These are phyloP conservation scores for Sphaerulina musiva DNA, from an alignment of 2,329 filamentous ascomycete species.

Conservation along the genomic window DNA sequence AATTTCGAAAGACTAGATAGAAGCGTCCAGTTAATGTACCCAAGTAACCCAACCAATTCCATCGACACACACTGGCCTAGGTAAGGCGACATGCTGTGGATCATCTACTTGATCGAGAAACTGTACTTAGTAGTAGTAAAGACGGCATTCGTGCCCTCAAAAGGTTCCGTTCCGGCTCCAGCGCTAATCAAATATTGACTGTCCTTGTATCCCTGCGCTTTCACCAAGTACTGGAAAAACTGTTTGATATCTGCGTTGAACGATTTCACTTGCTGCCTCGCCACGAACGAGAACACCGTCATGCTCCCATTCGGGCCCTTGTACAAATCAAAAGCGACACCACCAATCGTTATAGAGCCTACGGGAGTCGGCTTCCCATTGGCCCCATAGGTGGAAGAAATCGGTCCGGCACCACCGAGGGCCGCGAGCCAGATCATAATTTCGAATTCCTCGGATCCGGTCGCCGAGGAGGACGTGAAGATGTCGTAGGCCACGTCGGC, in stretches of 20 bases:
- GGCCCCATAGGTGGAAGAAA: slow-evolving; percentile 43
- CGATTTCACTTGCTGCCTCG: slow-evolving; percentile 39
- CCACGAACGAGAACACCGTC: slow-evolving; percentile 57
- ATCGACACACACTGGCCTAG: too few relatives aligned
- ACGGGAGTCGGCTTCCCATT: slow-evolving; percentile 35
- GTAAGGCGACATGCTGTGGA: too few relatives aligned
- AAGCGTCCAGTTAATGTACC: too few relatives aligned
- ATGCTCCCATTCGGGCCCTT: slow-evolving; percentile 54
- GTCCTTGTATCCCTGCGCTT: slow-evolving; percentile 41
- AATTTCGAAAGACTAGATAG: too few relatives aligned
- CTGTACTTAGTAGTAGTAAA: slow-evolving; percentile 21
- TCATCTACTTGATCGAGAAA: background rate
- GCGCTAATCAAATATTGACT: slow-evolving; percentile 48
- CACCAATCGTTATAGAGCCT: slow-evolving; percentile 50
- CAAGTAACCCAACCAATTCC: too few relatives aligned
- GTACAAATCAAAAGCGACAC: slow-evolving; percentile 53
- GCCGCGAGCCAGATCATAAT: slow-evolving; percentile 61
- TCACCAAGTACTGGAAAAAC: slow-evolving; percentile 53
- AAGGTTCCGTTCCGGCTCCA: slow-evolving; percentile 26
- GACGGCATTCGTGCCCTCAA: slow-evolving; percentile 16
- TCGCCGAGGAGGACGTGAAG: slow-evolving; percentile 49
- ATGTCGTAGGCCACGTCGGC: slow-evolving; percentile 55
- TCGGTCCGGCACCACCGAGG: slow-evolving; percentile 52
- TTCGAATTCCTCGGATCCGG: slow-evolving; percentile 50
- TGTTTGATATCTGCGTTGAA: slow-evolving; percentile 53